Evolutionary conservation across 441 rosid genomes (phyloP).

Genomic region (Capsella rubella): DNA sequence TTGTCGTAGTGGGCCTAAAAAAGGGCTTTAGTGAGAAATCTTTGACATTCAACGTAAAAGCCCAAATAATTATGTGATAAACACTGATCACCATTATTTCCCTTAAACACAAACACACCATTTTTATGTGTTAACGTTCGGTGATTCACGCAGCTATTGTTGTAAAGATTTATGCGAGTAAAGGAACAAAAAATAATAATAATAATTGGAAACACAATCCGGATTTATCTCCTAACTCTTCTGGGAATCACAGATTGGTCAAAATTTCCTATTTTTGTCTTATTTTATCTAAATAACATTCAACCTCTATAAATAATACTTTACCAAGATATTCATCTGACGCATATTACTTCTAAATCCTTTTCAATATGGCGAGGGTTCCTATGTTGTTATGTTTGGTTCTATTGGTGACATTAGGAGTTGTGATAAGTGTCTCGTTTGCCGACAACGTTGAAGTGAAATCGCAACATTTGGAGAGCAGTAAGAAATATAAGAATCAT

Average conservation of each 20-base stretch:
- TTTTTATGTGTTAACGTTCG: constrained; percentile 15
- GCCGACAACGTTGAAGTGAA: constrained; percentile 31
- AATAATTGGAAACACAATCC: constrained; percentile 23
- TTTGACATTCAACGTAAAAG: neutral
- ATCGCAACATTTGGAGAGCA: constrained; percentile 26
- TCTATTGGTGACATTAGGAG: constrained; percentile 44
- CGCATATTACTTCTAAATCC: constrained; percentile 10
- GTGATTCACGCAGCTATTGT: constrained; percentile 37
- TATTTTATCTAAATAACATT: constrained; percentile 18
- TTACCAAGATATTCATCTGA: constrained; percentile 25
- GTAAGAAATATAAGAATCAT: neutral
- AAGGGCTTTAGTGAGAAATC: neutral
- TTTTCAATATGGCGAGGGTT: constrained; percentile 52
- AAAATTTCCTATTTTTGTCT: constrained; percentile 33
- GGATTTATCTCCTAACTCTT: constrained; percentile 37
- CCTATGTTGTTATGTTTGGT: constrained; percentile 42
- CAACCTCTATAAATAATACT: constrained; percentile 32
- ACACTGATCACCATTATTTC: too few species aligned
- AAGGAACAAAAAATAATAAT: neutral
- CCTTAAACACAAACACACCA: too few species aligned
- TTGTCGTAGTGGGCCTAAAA: constrained; percentile 7
- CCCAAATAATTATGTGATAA: neutral
- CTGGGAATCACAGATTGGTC: constrained; percentile 36
- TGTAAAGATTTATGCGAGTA: neutral
- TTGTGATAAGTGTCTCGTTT: constrained; percentile 39